Evolutionary conservation across 805 yeast species (phyloP), one percentile per base, ranked within the genome.

Genomic region (Hanseniaspora clermontiae): DNA sequence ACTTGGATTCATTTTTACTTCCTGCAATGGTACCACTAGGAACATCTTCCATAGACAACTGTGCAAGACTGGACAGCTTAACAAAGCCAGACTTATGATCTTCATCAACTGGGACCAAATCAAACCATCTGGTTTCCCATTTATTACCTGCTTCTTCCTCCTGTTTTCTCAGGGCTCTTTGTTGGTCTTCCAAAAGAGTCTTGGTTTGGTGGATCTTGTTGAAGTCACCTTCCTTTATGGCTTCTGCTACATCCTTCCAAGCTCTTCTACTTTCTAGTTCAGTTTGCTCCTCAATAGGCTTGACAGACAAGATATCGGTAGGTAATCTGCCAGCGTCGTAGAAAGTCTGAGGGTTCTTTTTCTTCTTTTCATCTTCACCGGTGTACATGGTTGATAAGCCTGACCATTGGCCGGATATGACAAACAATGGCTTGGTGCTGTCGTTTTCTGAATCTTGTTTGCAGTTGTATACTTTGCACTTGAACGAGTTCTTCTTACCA

Each of bases 361-460:
- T 60, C 49, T 59, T 57, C 40, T 60, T 56, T 32, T 57, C 58
- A 40, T 55, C 57, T 17, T 49, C 50, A 11, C 55, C 49, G 4
- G 55, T 24, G 52, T 51, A 73, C 61, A 87, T 81, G 63, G 73
- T 76, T 17, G 91, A 84, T 61, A 73, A 72, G 36, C 84, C 91
- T 15, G 93, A 82, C 98, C 97, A 93, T 73, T 89, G 97, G 49
- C 98, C 98, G 49, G 74, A 64, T 59, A 93, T 82, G 15, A 95
- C 85, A 71, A 79, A 86, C 57, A 88, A 70, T 0, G 95, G 87
- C 59, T 81, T 79, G 37, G 77, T 34, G 27, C 27, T 24, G 57
- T 73, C 72, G 61, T 78, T 79, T 56, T 73, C 66, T n/a, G 77
- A 73, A n/a, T 77, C 72, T 31, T 71, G 70, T 52, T 69, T 64